Evolutionary conservation across 2,329 filamentous ascomycete species (phyloP).

Genomic region (Elsinoe arachidis): DNA sequence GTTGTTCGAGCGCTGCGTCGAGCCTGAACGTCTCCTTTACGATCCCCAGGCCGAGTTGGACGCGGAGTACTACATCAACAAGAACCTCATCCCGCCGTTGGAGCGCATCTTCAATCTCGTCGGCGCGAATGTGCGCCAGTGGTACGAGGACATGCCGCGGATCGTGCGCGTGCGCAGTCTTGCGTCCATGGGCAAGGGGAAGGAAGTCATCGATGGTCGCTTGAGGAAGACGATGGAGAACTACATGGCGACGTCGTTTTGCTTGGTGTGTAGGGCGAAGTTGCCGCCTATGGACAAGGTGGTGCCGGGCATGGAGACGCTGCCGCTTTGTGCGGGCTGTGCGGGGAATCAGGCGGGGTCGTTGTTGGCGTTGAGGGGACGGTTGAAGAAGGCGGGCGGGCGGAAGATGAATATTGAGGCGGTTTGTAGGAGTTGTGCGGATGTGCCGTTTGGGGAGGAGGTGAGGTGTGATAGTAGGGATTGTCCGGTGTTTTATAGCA

Average conservation of each 20-base stretch:
- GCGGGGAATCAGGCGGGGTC: conserved; percentile 48
- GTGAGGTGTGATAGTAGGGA: conserved; percentile 85
- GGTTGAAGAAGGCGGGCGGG: conserved; percentile 55
- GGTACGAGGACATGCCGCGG: conserved; percentile 97
- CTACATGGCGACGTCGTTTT: conserved; percentile 78
- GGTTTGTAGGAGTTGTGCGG: conserved; percentile 74
- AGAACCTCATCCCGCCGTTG: conserved; percentile 88
- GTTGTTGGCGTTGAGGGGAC: conserved; percentile 54
- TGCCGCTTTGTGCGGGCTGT: conserved; percentile 53
- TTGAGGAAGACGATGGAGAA: conserved; percentile 72
- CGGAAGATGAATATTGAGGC: conserved; percentile 55
- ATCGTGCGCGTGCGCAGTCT: conserved; percentile 64
- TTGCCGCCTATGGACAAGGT: conserved; percentile 34
- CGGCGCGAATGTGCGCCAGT: conserved; percentile 78
- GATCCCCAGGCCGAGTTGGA: conserved; percentile 75
- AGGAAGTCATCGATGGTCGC: conserved; percentile 18
- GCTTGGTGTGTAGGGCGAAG: conserved; percentile 63
- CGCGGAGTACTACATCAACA: conserved; percentile 92
- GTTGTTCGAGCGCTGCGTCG: conserved; percentile 81
- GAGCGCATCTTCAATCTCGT: conserved; percentile 96
- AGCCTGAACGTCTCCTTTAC: conserved; percentile 71
- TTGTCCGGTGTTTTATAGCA: conserved; percentile 83
- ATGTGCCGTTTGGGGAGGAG: conserved; percentile 61
- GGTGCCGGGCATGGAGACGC: conserved; percentile 20
- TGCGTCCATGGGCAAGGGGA: conserved; percentile 29